Conservation (phyloP, 805 yeast genomes). For the Candida hungchunana region DNA sequence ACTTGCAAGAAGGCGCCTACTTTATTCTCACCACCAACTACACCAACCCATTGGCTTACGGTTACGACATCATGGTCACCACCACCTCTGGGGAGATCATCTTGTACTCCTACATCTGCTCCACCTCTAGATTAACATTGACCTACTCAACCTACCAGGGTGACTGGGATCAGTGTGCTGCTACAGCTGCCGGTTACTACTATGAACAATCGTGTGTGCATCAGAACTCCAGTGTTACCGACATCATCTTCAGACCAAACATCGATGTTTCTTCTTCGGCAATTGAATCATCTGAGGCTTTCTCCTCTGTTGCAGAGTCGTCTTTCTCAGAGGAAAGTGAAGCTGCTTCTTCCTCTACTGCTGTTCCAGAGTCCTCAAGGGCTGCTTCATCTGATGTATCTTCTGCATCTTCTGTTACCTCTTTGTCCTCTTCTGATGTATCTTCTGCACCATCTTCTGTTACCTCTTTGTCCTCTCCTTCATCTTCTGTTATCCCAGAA, state of each 20-base stretch:
- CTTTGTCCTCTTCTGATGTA: neutral
- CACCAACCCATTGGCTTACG: slow-evolving; percentile 1
- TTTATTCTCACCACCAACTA: slow-evolving; percentile 1
- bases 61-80: slow-evolving; percentile 8
- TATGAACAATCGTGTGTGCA: slow-evolving; percentile 4
- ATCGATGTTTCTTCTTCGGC: neutral
- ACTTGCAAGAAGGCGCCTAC: slow-evolving; percentile 18
- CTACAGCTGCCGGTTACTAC: neutral
- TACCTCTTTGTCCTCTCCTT: slow-evolving; percentile 1
- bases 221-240: neutral
- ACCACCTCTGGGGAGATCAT: slow-evolving; percentile 7
- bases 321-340: slow-evolving; percentile 1
- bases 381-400: too few relatives aligned
- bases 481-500: slow-evolving; percentile 1
- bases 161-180: slow-evolving; percentile 5
- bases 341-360: neutral
- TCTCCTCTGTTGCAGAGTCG: slow-evolving; percentile 2
- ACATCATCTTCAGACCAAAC: slow-evolving; percentile 5
- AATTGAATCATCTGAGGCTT: neutral
- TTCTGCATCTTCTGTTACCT: too few relatives aligned
- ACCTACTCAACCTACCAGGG: neutral
- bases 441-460: slow-evolving; percentile 1
- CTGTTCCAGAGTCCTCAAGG: too few relatives aligned
- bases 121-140: neutral
- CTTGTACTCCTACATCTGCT: slow-evolving; percentile 10